Evolutionary conservation across 352 stramenopile genomes (phyloP).

Genomic region (Blastocystis sp.): DNA sequence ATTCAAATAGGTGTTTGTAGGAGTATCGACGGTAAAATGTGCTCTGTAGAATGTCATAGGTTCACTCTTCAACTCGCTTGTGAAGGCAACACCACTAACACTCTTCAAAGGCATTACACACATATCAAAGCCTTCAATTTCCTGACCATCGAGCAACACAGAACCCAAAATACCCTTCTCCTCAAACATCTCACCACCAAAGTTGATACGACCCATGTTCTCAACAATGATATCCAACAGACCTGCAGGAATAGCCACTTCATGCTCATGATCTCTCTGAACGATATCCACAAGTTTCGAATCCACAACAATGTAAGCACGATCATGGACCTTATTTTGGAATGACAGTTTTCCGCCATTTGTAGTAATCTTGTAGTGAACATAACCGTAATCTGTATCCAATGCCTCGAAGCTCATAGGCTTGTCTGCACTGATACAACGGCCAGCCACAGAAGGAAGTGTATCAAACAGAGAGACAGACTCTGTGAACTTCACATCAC

Average conservation of each 20-base stretch:
- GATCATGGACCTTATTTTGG: conserved; percentile 58
- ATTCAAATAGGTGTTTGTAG: conserved; percentile 55
- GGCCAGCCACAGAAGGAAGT: conserved; percentile 24
- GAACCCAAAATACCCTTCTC: conserved; percentile 52
- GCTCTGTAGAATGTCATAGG: conserved; percentile 40
- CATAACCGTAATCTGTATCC: conserved; percentile 63
- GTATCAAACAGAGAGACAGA: conserved; percentile 25
- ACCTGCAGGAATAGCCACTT: background rate
- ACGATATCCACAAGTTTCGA: conserved; percentile 45
- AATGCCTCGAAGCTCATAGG: conserved; percentile 60
- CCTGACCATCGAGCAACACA: conserved; percentile 7
- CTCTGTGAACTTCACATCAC: background rate
- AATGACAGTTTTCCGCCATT: conserved; percentile 44
- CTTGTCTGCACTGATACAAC: conserved; percentile 16
- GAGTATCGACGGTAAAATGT: conserved; percentile 37
- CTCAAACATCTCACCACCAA: conserved; percentile 62
- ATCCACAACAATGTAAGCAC: conserved; percentile 63
- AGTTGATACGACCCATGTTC: conserved; percentile 66
- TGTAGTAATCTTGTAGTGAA: conserved; percentile 61
- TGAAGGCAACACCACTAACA: background rate
- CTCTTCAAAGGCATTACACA: conserved; percentile 58
- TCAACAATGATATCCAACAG: conserved; percentile 65
- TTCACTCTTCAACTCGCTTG: background rate
- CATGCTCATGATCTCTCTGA: conserved; percentile 34
- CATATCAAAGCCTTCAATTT: conserved; percentile 39